These are phyloP conservation scores for Inosperma sp. DNA, from an alignment of 768 basidiomycete species.

Conservation along the genomic window DNA sequence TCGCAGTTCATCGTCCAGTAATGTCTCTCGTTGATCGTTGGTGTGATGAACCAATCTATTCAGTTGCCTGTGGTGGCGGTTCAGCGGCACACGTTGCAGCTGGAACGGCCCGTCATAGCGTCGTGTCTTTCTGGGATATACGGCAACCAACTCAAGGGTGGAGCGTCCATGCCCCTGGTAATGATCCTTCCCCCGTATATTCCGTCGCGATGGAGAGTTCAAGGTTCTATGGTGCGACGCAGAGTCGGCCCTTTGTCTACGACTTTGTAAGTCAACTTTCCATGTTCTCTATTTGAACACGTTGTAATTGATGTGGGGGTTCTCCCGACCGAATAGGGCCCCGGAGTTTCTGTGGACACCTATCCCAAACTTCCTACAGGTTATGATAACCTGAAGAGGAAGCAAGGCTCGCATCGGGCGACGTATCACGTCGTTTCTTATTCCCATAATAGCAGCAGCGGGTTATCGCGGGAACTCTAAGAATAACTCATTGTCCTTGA, in stretches of 20 bases:
- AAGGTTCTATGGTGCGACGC: constrained; percentile 72
- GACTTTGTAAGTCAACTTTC: constrained; percentile 53
- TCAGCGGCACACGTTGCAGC: constrained; percentile 62
- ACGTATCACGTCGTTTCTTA: constrained; percentile 30
- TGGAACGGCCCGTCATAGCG: constrained; percentile 70
- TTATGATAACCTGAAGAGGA: constrained; percentile 28
- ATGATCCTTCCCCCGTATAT: constrained; percentile 77
- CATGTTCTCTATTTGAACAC: background rate
- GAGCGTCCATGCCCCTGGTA: constrained; percentile 77
- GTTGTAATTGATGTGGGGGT: constrained; percentile 1
- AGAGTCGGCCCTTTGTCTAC: constrained; percentile 71
- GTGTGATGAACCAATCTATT: constrained; percentile 70
- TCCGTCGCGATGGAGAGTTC: constrained; percentile 69
- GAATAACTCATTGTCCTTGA: background rate
- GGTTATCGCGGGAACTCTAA: background rate
- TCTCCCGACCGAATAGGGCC: constrained; percentile 54
- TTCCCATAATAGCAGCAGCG: constrained; percentile 18
- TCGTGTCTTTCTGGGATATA: constrained; percentile 81
- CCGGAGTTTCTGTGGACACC: constrained; percentile 50
- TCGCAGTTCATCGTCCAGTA: constrained; percentile 48
- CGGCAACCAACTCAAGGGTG: constrained; percentile 58
- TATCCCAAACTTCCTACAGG: constrained; percentile 38
- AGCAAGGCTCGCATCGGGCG: constrained; percentile 24
- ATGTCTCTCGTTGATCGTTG: constrained; percentile 62
- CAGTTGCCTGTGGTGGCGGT: constrained; percentile 72